These are phyloP conservation scores for Fusarium brevicatenulatum DNA, from an alignment of 2,329 filamentous ascomycete genomes.

Conservation along the genomic window DNA sequence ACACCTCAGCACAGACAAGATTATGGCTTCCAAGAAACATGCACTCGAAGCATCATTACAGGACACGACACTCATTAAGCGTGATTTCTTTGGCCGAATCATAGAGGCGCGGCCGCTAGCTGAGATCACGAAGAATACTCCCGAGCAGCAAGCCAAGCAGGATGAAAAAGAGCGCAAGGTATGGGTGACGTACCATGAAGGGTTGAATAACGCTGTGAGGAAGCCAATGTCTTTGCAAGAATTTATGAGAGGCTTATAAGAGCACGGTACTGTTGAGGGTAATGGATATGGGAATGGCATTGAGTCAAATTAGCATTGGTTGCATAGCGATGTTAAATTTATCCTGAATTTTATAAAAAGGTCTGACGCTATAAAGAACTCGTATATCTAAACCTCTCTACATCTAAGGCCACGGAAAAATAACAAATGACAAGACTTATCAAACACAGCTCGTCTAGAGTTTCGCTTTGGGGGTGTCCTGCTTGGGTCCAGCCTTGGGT, in stretches of 20 bases:
- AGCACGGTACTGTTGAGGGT: neutral
- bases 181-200: conserved; percentile 92
- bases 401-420: conserved; percentile 18
- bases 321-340: conserved; percentile 23
- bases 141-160: conserved; percentile 44
- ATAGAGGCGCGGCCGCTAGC: conserved; percentile 58
- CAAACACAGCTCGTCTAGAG: conserved; percentile 50
- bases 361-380: conserved; percentile 21
- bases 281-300: neutral
- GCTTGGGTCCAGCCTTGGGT: conserved; percentile 48
- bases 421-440: conserved; percentile 4
- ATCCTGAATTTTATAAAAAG: conserved; percentile 8
- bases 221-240: conserved; percentile 87
- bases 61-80: conserved; percentile 64
- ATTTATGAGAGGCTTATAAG: conserved; percentile 73
- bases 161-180: conserved; percentile 67
- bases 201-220: conserved; percentile 89
- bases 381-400: conserved; percentile 32
- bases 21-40: conserved; percentile 47
- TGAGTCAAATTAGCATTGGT: neutral
- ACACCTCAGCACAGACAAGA: conserved; percentile 51
- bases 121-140: conserved; percentile 54
- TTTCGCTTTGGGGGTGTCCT: conserved; percentile 52
- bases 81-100: conserved; percentile 87
- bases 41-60: conserved; percentile 48